Percentiles rank a stretch among this genome's conserved stretches.
Conservation (phyloP, 148 eudicot species). For the Fagopyrum tataricum region DNA sequence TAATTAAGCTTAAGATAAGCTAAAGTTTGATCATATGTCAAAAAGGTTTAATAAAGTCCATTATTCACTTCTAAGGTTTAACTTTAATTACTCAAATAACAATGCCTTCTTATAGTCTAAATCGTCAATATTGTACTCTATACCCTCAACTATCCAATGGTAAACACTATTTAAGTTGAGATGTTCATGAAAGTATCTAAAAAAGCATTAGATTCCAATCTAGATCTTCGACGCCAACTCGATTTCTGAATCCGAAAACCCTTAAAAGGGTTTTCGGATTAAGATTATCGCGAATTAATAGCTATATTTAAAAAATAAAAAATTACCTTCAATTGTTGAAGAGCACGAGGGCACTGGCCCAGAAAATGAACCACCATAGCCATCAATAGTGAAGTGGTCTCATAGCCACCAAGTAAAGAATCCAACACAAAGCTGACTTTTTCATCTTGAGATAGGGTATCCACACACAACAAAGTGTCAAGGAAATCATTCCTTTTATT, state of each 20-base stretch:
- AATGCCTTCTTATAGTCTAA: neutral
- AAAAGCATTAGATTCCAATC: too few relatives aligned
- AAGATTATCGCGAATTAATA: too few relatives aligned
- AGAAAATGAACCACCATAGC: constrained; percentile 53
- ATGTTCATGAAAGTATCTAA: neutral
- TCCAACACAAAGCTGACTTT: constrained; percentile 69
- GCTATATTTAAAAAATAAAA: too few relatives aligned
- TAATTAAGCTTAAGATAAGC: neutral
- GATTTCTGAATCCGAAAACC: too few relatives aligned
- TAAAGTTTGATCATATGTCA: neutral
- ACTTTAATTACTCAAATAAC: neutral
- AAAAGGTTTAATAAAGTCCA: neutral
- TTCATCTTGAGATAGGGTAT: constrained; percentile 60
- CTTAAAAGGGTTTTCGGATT: too few relatives aligned
- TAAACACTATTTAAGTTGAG: neutral
- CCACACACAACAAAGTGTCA: constrained; percentile 44
- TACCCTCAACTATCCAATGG: neutral
- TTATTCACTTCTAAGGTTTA: neutral
- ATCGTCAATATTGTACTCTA: neutral
- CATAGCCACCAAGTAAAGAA: constrained; percentile 66
- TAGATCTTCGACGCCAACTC: too few relatives aligned
- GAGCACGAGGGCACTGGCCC: constrained; percentile 37
- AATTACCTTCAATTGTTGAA: constrained; percentile 40
- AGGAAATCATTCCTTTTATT: constrained; percentile 43
- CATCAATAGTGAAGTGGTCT: constrained; percentile 54